Percentiles rank a stretch among this genome's conserved stretches.
phyloP scores from a whole-genome alignment of 2,329 filamentous ascomycete species.

The Fusarium anguioides region DNA sequence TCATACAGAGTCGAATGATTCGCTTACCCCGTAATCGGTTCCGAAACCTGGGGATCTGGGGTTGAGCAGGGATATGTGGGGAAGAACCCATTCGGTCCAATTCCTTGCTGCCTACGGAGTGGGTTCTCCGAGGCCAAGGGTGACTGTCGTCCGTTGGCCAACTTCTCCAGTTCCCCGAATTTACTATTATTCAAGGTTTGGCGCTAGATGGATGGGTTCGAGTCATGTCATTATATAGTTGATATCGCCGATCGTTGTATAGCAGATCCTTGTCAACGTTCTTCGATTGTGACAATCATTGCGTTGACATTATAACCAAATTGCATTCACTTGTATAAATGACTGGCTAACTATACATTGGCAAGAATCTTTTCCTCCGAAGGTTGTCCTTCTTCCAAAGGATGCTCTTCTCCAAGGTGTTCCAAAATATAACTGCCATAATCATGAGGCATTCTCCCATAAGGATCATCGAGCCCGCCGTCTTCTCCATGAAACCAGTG shows the following conservation, averaged over 20 bases:
- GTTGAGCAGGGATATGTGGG: background rate
- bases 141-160: background rate
- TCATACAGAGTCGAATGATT: background rate
- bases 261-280: background rate
- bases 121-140: constrained; percentile 4
- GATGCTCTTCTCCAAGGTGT: too few species aligned
- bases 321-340: too few species aligned
- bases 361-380: too few species aligned
- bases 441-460: too few species aligned
- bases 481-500: too few species aligned
- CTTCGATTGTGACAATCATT: too few species aligned
- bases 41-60: background rate
- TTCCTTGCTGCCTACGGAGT: background rate
- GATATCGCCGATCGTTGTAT: background rate
- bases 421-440: too few species aligned
- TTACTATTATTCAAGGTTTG: background rate
- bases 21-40: background rate
- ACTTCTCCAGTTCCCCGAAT: background rate
- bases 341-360: too few species aligned
- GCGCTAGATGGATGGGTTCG: background rate
- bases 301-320: too few species aligned
- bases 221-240: background rate
- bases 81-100: too few species aligned
- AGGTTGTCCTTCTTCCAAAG: too few species aligned
- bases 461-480: too few species aligned